phyloP scores from a whole-genome alignment of 2,329 filamentous ascomycete genomes.

The Colletotrichum sp. region DNA sequence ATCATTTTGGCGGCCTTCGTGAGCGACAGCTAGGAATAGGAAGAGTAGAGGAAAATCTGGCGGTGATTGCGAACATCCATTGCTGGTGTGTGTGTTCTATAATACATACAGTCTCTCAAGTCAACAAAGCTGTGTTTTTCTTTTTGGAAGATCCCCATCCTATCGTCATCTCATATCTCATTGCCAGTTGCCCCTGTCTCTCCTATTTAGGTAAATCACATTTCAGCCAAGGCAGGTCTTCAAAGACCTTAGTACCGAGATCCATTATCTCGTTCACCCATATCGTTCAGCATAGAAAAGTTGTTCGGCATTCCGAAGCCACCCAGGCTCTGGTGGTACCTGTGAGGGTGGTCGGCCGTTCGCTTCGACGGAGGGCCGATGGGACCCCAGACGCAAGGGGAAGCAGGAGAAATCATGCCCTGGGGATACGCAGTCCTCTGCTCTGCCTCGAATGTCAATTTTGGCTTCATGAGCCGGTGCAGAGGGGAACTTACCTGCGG shows the following conservation, averaged over 20 bases:
- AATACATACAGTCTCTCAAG: slow-evolving; percentile 14
- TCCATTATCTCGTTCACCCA: neutral
- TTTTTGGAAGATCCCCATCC: neutral
- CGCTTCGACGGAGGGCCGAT: slow-evolving; percentile 31
- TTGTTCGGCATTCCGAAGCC: neutral
- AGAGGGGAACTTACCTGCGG: neutral
- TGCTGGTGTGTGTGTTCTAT: slow-evolving; percentile 13
- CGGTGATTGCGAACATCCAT: neutral
- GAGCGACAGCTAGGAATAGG: neutral
- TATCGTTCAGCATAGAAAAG: neutral
- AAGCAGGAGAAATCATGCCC: neutral
- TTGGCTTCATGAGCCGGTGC: neutral
- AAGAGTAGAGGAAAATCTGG: neutral
- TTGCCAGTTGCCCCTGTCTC: neutral
- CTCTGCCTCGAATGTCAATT: neutral
- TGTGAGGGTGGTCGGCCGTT: neutral
- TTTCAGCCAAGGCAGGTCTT: neutral
- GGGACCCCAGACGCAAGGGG: slow-evolving; percentile 32
- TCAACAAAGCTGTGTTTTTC: neutral
- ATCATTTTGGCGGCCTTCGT: neutral
- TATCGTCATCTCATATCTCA: slow-evolving; percentile 13
- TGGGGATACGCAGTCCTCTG: neutral
- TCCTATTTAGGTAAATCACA: neutral
- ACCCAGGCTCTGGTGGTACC: neutral
- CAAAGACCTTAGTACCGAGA: neutral